phyloP scores from a whole-genome alignment of 2,329 filamentous ascomycete species.

The Fusarium sp. region DNA sequence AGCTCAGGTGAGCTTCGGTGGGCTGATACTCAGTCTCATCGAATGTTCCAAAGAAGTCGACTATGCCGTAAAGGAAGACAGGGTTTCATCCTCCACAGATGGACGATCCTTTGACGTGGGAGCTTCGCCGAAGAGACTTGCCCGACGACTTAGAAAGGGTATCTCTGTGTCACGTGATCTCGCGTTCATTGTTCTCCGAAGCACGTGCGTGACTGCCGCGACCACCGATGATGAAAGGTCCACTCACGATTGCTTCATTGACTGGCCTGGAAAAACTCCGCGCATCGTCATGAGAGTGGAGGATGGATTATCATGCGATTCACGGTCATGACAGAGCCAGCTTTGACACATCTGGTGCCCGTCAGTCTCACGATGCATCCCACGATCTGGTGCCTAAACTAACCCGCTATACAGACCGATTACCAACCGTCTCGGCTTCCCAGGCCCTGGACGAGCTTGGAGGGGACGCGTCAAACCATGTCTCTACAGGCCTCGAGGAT shows the following conservation, averaged over 20 bases:
- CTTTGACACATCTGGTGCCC: conserved; percentile 66
- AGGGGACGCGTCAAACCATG: conserved; percentile 59
- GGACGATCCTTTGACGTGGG: background rate
- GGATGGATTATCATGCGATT: conserved; percentile 70
- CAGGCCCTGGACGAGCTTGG: conserved; percentile 74
- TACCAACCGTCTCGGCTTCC: conserved; percentile 82
- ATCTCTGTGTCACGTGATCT: conserved; percentile 34
- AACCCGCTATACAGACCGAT: conserved; percentile 67
- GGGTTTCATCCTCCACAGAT: conserved; percentile 2
- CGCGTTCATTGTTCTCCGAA: conserved; percentile 2
- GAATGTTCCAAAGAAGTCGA: conserved; percentile 33
- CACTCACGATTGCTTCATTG: conserved; percentile 32
- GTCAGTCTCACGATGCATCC: conserved; percentile 53
- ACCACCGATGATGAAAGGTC: conserved; percentile 7
- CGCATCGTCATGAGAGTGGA: conserved; percentile 41
- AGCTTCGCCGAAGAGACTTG: conserved; percentile 10
- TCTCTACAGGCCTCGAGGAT: conserved; percentile 67
- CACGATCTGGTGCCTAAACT: conserved; percentile 19
- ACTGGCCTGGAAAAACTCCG: conserved; percentile 28
- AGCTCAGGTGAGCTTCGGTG: conserved; percentile 28
- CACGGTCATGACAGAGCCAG: conserved; percentile 72
- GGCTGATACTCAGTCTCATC: conserved; percentile 27
- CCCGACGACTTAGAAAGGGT: conserved; percentile 3
- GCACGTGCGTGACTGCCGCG: conserved; percentile 4
- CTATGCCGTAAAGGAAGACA: conserved; percentile 9